Base-by-base conservation (phyloP, 208 protist species). In the Leishmania lainsoni region DNA sequence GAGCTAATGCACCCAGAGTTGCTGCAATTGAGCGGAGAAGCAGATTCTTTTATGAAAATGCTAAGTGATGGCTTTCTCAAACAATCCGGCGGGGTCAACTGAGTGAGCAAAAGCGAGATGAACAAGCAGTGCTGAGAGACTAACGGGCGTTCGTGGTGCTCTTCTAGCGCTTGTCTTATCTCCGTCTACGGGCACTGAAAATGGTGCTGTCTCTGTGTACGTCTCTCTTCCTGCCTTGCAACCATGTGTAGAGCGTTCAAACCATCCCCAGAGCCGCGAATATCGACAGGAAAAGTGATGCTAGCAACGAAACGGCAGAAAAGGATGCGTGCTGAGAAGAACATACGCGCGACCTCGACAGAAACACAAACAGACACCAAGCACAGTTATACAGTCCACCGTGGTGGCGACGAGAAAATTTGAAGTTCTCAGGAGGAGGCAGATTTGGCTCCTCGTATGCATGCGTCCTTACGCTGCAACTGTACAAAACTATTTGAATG, bases 1-100 rank as follows among this genome's bases (percentile, higher is more conserved):
- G 92, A 97, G 80, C 87, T 97, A 42, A 71, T 86, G 45, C 80
- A 89, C 52, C 92, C 93, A 0, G 88, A 95, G 72, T 76, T 95
- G 63, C 72, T 39, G 35, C 35, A 39, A 39, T 97, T 32, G 51
- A 79, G 42, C 75, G 74, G 77, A n/a, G 81, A 94, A 26, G 80
- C 70, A 0, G 80, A 87, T 16, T 61, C 20, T 6, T 83, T 86
- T 71, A 54, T 87, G 66, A 87, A 86, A 68, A 83, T 81, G 72
- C 65, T 90, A 71, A 73, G 86, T 0, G 79, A 86, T 65, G 70
- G 73, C 26, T 73, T 89, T 1, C 77, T 82, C 78, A 88, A 81
- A 22, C 35, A 49, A 54, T 42, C 51, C 3, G 54, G 10, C 0
- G 22, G 52, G 32, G 9, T 17, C 49, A 58, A 6, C 22, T 77